Evolutionary conservation across 2,329 filamentous ascomycete species (phyloP).

Genomic region (Grosmannia clavigera): DNA sequence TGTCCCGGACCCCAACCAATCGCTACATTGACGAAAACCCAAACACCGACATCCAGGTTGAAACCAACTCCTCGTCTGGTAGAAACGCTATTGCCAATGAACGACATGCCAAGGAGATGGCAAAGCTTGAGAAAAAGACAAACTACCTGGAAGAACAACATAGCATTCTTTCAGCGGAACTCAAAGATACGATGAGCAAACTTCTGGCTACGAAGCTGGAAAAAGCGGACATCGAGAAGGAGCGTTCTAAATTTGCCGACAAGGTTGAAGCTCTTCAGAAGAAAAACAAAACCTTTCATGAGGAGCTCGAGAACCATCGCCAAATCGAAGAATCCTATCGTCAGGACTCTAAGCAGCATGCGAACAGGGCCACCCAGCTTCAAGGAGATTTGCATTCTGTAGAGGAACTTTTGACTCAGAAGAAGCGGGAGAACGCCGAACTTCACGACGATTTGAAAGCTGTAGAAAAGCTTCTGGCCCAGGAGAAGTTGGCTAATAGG

Average conservation of each 20-base stretch:
- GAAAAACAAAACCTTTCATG: constrained; percentile 2
- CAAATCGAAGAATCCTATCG: background rate
- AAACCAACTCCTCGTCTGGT: background rate
- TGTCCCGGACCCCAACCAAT: background rate
- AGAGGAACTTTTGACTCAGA: background rate
- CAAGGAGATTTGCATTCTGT: background rate
- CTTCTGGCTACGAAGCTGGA: background rate
- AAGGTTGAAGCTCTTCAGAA: background rate
- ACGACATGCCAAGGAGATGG: background rate
- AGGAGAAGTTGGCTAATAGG: background rate
- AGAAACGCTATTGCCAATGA: background rate
- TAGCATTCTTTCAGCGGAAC: background rate
- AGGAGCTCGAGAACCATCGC: background rate
- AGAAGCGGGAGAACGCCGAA: background rate
- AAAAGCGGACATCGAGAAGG: background rate
- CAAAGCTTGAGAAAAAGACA: background rate
- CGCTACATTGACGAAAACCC: background rate
- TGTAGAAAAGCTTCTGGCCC: background rate
- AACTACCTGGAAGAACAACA: background rate
- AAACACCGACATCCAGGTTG: background rate
- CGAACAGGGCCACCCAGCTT: background rate
- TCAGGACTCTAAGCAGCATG: background rate
- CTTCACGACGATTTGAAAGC: background rate
- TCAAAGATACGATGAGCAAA: background rate
- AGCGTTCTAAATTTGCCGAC: background rate